Evolutionary conservation across 176 grass and related monocot genomes (phyloP).

Genomic region (Avena atlantica): DNA sequence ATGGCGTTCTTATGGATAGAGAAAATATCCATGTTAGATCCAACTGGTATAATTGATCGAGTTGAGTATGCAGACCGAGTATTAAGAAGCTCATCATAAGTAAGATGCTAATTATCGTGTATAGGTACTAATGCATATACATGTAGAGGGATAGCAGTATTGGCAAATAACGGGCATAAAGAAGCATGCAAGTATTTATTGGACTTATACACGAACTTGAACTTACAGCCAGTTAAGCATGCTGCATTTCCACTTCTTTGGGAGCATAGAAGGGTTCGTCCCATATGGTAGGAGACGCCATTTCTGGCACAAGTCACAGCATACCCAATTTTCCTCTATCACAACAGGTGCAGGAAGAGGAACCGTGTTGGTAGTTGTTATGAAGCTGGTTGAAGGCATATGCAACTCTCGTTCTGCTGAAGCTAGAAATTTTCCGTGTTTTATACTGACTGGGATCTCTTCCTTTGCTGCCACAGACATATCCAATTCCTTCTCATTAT

Average conservation of each 20-base stretch:
- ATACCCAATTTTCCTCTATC: constrained; percentile 79
- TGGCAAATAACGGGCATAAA: constrained; percentile 27
- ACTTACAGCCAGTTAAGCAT: constrained; percentile 95
- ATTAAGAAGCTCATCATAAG: neutral
- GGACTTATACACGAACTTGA: constrained; percentile 21
- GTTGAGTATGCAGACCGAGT: neutral
- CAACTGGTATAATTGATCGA: constrained; percentile 29
- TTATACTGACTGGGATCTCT: constrained; percentile 48
- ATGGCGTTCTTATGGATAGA: constrained; percentile 10
- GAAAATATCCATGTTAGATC: constrained; percentile 22
- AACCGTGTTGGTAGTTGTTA: constrained; percentile 29
- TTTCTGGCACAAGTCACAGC: constrained; percentile 74
- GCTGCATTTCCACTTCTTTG: constrained; percentile 78
- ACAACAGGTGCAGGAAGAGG: constrained; percentile 43
- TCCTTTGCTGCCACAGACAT: constrained; percentile 46
- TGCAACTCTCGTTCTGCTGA: constrained; percentile 33
- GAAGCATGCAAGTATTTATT: constrained; percentile 27
- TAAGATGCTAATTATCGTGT: neutral
- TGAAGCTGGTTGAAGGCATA: constrained; percentile 42
- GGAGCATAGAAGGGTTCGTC: constrained; percentile 63
- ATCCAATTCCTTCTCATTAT: constrained; percentile 50
- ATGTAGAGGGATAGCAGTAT: neutral
- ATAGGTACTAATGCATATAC: constrained; percentile 28
- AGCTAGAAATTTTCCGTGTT: constrained; percentile 36
- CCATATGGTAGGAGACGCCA: constrained; percentile 85